Percentiles rank a stretch among this genome's conserved stretches.
These are phyloP conservation scores for Gracilaria caudata DNA, from an alignment of 23 red algal species.

Conservation along the genomic window DNA sequence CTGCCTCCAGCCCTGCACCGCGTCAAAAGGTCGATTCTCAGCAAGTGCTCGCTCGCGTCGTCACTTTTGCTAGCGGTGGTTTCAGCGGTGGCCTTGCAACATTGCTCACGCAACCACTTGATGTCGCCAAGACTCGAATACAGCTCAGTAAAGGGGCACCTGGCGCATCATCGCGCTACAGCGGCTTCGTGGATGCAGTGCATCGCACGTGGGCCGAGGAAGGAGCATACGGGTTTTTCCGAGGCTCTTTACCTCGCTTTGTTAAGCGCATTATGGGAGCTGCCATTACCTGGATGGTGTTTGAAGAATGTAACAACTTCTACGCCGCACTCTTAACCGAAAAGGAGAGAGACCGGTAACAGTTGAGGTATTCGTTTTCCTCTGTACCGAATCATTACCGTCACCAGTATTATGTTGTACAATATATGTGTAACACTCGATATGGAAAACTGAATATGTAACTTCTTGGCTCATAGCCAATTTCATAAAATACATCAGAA, in stretches of 20 bases:
- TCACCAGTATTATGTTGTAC: conserved; percentile 14
- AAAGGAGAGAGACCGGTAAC: conserved; percentile 32
- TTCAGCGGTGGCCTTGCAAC: conserved; percentile 89
- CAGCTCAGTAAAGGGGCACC: conserved; percentile 54
- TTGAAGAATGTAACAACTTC: conserved; percentile 85
- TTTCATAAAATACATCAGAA: conserved; percentile 23
- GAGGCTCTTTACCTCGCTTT: conserved; percentile 84
- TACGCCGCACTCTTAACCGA: conserved; percentile 7
- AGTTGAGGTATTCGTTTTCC: not conserved
- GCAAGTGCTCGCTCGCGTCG: conserved; percentile 42
- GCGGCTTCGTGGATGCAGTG: conserved; percentile 33
- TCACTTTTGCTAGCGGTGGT: conserved; percentile 84
- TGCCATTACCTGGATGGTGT: conserved; percentile 99
- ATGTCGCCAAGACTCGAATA: conserved; percentile 97
- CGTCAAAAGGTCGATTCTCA: conserved; percentile 12
- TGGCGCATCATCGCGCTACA: conserved; percentile 46
- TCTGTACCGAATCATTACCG: conserved; percentile 7
- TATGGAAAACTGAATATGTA: conserved; percentile 12
- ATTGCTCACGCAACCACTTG: conserved; percentile 93
- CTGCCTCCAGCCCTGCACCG: conserved; percentile 16
- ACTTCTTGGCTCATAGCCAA: not conserved
- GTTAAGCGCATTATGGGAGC: conserved; percentile 94
- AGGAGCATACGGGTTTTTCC: conserved; percentile 90
- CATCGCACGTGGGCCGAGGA: conserved; percentile 78
- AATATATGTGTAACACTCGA: conserved; percentile 23